These are phyloP conservation scores for Porphyrellus cyaneotinctus DNA, from an alignment of 768 basidiomycete genomes.

Conservation along the genomic window DNA sequence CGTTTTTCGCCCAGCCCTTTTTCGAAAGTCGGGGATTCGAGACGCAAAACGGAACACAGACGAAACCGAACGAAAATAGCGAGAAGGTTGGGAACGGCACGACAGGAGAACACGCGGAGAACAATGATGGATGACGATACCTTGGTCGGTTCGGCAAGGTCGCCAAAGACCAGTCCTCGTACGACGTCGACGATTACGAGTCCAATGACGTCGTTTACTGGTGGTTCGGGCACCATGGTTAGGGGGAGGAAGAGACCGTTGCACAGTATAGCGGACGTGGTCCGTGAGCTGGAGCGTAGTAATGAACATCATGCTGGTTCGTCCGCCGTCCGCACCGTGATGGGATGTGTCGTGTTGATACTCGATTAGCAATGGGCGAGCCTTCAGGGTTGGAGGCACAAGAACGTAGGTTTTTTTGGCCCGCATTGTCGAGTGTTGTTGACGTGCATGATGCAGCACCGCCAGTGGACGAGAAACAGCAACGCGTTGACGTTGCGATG, in stretches of 20 bases:
- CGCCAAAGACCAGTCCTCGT: slow-evolving; percentile 20
- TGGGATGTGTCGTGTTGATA: background rate
- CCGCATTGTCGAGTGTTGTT: background rate
- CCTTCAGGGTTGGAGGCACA: slow-evolving; percentile 37
- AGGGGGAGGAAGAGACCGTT: slow-evolving; percentile 35
- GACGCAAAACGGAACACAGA: background rate
- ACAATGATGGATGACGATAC: slow-evolving; percentile 26
- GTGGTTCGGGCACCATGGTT: background rate
- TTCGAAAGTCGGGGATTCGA: background rate
- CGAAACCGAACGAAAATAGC: background rate
- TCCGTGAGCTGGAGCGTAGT: slow-evolving; percentile 41
- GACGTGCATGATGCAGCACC: slow-evolving; percentile 25
- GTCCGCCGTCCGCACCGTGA: slow-evolving; percentile 5
- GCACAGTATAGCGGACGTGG: slow-evolving; percentile 40
- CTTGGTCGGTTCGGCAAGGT: slow-evolving; percentile 17
- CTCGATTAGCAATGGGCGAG: slow-evolving; percentile 24
- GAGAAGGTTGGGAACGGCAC: background rate
- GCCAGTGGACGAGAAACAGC: slow-evolving; percentile 45
- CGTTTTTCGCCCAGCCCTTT: background rate
- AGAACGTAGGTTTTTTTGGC: slow-evolving; percentile 25
- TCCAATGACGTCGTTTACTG: slow-evolving; percentile 5
- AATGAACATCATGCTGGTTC: slow-evolving; percentile 29
- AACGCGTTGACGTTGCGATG: slow-evolving; percentile 40
- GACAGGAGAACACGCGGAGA: background rate
- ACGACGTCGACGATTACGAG: slow-evolving; percentile 16